Base-by-base conservation (phyloP, 352 stramenopile species). In the Phytophthora sp. region DNA sequence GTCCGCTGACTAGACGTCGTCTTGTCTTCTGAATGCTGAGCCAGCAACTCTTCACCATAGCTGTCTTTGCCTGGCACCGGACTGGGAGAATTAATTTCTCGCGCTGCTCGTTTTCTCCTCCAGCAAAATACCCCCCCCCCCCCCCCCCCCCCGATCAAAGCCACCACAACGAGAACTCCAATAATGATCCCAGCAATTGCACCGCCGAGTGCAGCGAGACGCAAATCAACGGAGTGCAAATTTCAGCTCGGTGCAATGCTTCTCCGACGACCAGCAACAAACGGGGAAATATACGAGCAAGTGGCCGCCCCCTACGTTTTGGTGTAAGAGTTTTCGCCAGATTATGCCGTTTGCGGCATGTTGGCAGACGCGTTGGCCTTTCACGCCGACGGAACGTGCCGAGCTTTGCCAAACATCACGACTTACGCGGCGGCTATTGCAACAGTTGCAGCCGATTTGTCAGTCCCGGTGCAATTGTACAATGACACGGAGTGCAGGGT, bases 181-280 rank as follows among this genome's bases (percentile, higher is more conserved):
- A n/a, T n/a, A n/a, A n/a, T n/a, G n/a, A n/a, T n/a, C n/a, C n/a
- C n/a, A n/a, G n/a, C n/a, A n/a, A n/a, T n/a, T n/a, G n/a, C n/a
- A n/a, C n/a, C n/a, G n/a, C n/a, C n/a, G n/a, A n/a, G n/a, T n/a
- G n/a, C n/a, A n/a, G n/a, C n/a, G n/a, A n/a, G n/a, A n/a, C n/a
- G n/a, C n/a, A n/a, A n/a, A n/a, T n/a, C n/a, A n/a, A n/a, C n/a
- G n/a, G n/a, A n/a, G n/a, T n/a, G n/a, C n/a, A n/a, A 52, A 52
- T 26, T 52, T 27, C 43, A 39, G 43, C 26, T 38, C 15, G n/a
- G 26, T 52, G 13, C 15, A 52, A 7, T 52, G 43, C 43, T 24
- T 34, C 26, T 34, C 43, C 8, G 27, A 52, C 43, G 43, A 52
- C 43, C 43, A 52, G 26, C 13, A 52, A 17, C 23, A 51, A 17